Base-by-base conservation (phyloP, 768 basidiomycete species). In the Lactarius vividus region DNA sequence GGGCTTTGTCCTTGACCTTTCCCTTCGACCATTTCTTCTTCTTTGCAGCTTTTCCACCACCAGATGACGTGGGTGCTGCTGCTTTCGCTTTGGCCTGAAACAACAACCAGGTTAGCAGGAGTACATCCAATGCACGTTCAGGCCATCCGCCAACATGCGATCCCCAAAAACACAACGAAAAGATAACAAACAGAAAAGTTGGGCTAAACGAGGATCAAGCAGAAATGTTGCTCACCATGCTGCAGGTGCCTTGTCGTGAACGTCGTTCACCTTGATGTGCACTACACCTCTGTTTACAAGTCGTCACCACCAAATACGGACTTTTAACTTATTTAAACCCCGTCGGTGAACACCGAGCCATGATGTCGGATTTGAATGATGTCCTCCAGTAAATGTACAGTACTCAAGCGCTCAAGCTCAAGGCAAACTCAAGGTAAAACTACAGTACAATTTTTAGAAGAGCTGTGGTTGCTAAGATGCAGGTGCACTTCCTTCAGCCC, bases 21-120 rank as follows among this genome's bases (percentile, higher is more conserved):
- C 97, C 97, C 86, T 98, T 98, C 73, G 94, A 97, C 96, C 96
- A 98, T 87, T 98, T 98, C 93, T 98, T 98, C 87, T 98, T 98
- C 87, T 98, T 98, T 69, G 92, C 93, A 75, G 90, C 81, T 79
- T 94, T 94, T 76, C 91, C 89, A 71, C 90, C 88, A 70, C 85
- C 80, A 58, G 87, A 82, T 67, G 82, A 75, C 66, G 83, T 80
- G 66, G 88, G 79, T 71, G 92, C 79, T 75, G 88, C 82, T 82
- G 88, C 88, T 85, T 91, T 92, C 76, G 91, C 88, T 84, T 78
- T 78, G 70, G 76, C 76, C 77, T 77, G 62, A n/a, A 26, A 56
- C 8, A 59, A 55, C 40, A 2, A 18, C 39, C 9, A 23, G 20
- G 62, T 73, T 57, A 73, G 68, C 59, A 56, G 31, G 4, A 29